A percentile compares a stretch with the other conserved stretches of the same genome.
phyloP scores from a whole-genome alignment of 176 grass and related monocot genomes.

The Rhynchospora pubera region DNA sequence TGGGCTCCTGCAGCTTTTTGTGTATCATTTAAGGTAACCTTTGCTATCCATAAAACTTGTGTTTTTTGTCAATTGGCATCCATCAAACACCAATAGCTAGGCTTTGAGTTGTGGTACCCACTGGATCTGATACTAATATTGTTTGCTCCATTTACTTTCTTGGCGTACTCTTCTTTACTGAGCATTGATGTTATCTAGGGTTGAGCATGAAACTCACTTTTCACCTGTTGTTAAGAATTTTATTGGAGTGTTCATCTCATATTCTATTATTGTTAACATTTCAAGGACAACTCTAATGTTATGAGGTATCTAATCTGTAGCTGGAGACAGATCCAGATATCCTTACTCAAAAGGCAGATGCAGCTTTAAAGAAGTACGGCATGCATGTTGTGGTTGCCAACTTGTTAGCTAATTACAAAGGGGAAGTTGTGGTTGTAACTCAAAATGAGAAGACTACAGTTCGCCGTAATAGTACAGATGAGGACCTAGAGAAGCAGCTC shows the following conservation, averaged over 20 bases:
- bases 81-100: not conserved
- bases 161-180: not conserved
- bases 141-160: not conserved
- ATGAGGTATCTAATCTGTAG: constrained; percentile 18
- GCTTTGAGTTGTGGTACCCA: not conserved
- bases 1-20: constrained; percentile 80
- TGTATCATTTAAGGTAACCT: constrained; percentile 77
- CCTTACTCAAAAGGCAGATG: constrained; percentile 56
- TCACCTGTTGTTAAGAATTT: not conserved
- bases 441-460: constrained; percentile 26
- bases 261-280: not conserved
- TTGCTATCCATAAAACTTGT: not conserved
- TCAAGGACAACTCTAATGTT: not conserved
- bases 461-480: constrained; percentile 20
- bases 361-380: constrained; percentile 58
- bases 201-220: not conserved
- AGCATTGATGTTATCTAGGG: not conserved
- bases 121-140: not conserved
- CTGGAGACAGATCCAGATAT: constrained; percentile 87
- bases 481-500: constrained; percentile 66
- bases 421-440: constrained; percentile 56
- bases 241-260: not conserved
- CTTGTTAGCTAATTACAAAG: constrained; percentile 67
- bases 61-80: not conserved
- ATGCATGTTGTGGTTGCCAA: constrained; percentile 77